Evolutionary conservation across 78 protist species (phyloP), one percentile per base, ranked within the genome.

Genomic region (Polysphondylium violaceum): DNA sequence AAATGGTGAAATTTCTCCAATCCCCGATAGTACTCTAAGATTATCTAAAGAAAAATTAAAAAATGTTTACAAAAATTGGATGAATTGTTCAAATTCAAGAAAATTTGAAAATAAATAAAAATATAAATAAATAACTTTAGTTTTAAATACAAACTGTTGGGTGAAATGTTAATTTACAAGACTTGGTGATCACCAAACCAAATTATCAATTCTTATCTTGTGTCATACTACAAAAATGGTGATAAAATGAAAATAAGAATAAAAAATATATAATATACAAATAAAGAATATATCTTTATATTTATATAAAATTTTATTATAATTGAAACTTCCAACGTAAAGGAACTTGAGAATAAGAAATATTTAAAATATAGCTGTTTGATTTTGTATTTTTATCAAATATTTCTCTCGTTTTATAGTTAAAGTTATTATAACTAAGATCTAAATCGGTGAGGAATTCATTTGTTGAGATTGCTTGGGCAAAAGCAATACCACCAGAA

Each of bases 251-350:
- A n/a, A n/a, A n/a, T n/a, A n/a, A n/a, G n/a, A n/a, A n/a, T n/a
- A n/a, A n/a, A n/a, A n/a, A n/a, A n/a, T n/a, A n/a, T n/a, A n/a
- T n/a, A n/a, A n/a, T n/a, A n/a, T n/a, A n/a, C n/a, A n/a, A n/a
- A n/a, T n/a, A n/a, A n/a, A n/a, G n/a, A n/a, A n/a, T n/a, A n/a
- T n/a, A n/a, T n/a, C n/a, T 12, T 50, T 50, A 16, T 50, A 50
- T 50, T 50, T n/a, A n/a, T n/a, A n/a, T n/a, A n/a, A n/a, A n/a
- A n/a, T 58, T 58, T 11, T n/a, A 55, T 69, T 79, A 83, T 14
- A 43, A 23, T 58, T 83, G 76, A 56, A 58, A 83, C 59, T 69
- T 83, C 90, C 90, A 83, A 41, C 69, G 33, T 58, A 83, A 50
- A 56, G 90, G 90, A 43, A 83, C 78, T 9, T 68, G 69, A 11